These are phyloP conservation scores for Candida tropicalis DNA, from an alignment of 1,139 yeast genomes.

Conservation along the genomic window DNA sequence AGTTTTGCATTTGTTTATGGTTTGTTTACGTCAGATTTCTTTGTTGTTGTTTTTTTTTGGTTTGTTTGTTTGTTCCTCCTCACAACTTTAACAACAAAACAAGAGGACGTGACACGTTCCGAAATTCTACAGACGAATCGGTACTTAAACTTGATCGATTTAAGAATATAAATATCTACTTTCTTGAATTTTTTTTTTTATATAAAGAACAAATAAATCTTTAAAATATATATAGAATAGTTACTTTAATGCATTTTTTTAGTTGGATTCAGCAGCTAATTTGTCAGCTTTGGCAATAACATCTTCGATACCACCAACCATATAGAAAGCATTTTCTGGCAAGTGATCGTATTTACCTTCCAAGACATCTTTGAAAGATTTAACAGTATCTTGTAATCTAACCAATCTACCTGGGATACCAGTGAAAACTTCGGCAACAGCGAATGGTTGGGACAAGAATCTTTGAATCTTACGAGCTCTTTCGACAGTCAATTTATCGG, in stretches of 20 bases:
- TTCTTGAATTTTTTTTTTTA: constrained; percentile 7
- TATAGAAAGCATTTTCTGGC: constrained; percentile 99
- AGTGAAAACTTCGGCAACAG: constrained; percentile 99
- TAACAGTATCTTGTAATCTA: constrained; percentile 91
- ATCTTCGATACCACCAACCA: constrained; percentile 99
- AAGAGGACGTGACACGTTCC: too few relatives aligned
- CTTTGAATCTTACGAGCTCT: constrained; percentile 99
- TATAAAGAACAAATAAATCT: constrained; percentile 3
- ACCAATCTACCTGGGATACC: constrained; percentile 99
- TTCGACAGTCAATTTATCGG: constrained; percentile 98
- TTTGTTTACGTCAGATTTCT: too few relatives aligned
- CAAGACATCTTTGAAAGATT: constrained; percentile 94
- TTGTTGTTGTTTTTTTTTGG: too few relatives aligned
- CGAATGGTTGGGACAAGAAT: constrained; percentile 99
- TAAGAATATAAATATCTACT: constrained; percentile 5
- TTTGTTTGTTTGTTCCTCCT: too few relatives aligned
- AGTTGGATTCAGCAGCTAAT: constrained; percentile 91
- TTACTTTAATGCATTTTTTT: constrained; percentile 25
- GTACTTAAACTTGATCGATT: too few relatives aligned
- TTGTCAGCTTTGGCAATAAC: constrained; percentile 98
- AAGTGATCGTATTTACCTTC: constrained; percentile 98
- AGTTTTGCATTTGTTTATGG: too few relatives aligned
- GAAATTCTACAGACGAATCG: too few relatives aligned
- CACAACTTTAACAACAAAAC: too few relatives aligned
- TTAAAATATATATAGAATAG: constrained; percentile 7